Conservation (phyloP, 352 stramenopile species). For the Globisporangium nodosum region DNA sequence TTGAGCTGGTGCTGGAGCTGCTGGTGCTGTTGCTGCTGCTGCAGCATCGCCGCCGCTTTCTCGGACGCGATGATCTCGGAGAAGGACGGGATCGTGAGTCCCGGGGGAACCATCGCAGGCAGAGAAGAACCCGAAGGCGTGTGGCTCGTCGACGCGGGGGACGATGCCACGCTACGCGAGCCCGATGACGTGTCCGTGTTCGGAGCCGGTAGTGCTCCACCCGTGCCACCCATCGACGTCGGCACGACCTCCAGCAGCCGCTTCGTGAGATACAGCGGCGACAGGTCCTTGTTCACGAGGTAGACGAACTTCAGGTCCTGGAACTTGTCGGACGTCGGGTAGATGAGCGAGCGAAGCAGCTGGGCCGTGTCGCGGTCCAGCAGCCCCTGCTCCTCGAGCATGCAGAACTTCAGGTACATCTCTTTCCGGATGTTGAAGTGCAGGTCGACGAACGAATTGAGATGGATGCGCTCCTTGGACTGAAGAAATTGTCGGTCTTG, state of each 20-base stretch:
- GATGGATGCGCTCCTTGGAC: conserved; percentile 47
- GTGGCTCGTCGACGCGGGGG: conserved; percentile 12
- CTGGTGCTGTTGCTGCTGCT: conserved; percentile 22
- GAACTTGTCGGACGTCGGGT: conserved; percentile 76
- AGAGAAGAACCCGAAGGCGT: conserved; percentile 2
- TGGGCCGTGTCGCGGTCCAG: conserved; percentile 65
- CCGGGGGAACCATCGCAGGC: conserved; percentile 12
- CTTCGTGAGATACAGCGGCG: conserved; percentile 69
- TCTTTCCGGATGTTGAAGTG: conserved; percentile 85
- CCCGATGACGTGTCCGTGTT: neutral
- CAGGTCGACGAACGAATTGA: conserved; percentile 78
- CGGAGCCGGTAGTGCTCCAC: conserved; percentile 25
- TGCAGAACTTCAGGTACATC: conserved; percentile 82
- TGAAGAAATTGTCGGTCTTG: conserved; percentile 20
- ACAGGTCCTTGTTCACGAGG: conserved; percentile 80
- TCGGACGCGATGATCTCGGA: conserved; percentile 17
- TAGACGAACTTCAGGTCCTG: conserved; percentile 88
- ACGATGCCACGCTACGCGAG: conserved; percentile 10
- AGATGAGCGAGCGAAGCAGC: conserved; percentile 70
- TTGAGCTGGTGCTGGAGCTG: conserved; percentile 19
- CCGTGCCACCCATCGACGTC: conserved; percentile 24
- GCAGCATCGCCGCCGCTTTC: conserved; percentile 9
- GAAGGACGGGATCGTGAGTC: conserved; percentile 16
- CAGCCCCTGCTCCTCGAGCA: conserved; percentile 68
- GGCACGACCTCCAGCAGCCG: conserved; percentile 69